Conservation (phyloP, 495 filamentous ascomycete genomes). For the Friedmanniomyces simplex region DNA sequence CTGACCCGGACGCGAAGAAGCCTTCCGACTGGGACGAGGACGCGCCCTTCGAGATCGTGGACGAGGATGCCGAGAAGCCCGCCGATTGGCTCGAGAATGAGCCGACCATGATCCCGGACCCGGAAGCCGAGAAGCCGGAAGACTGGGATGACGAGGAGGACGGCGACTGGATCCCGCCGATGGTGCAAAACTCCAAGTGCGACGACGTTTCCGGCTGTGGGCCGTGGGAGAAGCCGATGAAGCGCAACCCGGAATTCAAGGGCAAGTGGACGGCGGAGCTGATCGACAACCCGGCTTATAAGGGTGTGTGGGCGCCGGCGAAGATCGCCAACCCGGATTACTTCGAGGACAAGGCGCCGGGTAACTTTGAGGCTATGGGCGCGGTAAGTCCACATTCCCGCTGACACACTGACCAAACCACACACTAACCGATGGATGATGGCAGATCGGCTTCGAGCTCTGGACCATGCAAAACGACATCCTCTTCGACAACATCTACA, state of each 20-base stretch:
- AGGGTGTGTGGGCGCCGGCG: conserved; percentile 85
- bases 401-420: too few relatives aligned
- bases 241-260: conserved; percentile 95
- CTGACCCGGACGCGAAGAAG: conserved; percentile 90
- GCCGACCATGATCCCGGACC: conserved; percentile 75
- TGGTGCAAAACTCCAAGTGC: conserved; percentile 91
- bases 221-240: conserved; percentile 83
- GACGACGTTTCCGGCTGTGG: conserved; percentile 89
- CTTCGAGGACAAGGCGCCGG: conserved; percentile 94
- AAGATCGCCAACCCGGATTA: conserved; percentile 97
- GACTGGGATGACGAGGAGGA: conserved; percentile 99
- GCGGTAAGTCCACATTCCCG: conserved; percentile 52
- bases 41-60: conserved; percentile 87
- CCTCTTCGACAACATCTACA: conserved; percentile 99
- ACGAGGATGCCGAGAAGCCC: conserved; percentile 83
- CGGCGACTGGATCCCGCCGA: conserved; percentile 95
- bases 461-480: conserved; percentile 99
- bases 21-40: conserved; percentile 99
- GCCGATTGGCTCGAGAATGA: conserved; percentile 96
- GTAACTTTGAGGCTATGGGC: conserved; percentile 96
- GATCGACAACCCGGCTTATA: conserved; percentile 98
- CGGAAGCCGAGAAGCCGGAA: conserved; percentile 96
- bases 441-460: conserved; percentile 89
- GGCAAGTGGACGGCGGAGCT: conserved; percentile 92
- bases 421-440: conserved; percentile 15